Evolutionary conservation across 495 filamentous ascomycete genomes (phyloP).

Genomic region (Annulohypoxylon nitens): DNA sequence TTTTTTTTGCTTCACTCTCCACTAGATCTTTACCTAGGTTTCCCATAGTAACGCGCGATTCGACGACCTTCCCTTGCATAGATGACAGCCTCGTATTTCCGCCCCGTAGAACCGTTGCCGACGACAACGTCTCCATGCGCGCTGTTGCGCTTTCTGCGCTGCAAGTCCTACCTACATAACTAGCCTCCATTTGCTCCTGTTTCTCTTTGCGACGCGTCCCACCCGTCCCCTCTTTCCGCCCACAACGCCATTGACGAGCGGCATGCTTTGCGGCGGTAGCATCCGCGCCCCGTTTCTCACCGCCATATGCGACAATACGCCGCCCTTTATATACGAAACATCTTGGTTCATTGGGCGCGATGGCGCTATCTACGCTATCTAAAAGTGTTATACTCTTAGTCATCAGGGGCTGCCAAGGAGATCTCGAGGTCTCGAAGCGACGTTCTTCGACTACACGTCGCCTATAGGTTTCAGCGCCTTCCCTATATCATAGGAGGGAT

Average conservation of each 20-base stretch:
- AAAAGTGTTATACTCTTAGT: constrained; percentile 1
- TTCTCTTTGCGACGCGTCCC: constrained; percentile 40
- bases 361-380: constrained; percentile 12
- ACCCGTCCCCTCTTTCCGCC: constrained; percentile 60
- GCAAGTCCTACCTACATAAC: constrained; percentile 41
- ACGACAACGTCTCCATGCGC: constrained; percentile 61
- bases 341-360: constrained; percentile 15
- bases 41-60: constrained; percentile 60
- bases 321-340: constrained; percentile 12
- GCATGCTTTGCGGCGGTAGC: constrained; percentile 53
- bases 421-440: constrained; percentile 38
- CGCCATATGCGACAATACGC: constrained; percentile 29
- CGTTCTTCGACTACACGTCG: constrained; percentile 52
- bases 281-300: constrained; percentile 44
- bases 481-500: constrained; percentile 22
- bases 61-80: constrained; percentile 59
- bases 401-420: constrained; percentile 19
- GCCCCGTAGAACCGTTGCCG: constrained; percentile 32
- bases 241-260: constrained; percentile 58
- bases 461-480: constrained; percentile 45
- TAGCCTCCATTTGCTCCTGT: constrained; percentile 55
- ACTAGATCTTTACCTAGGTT: constrained; percentile 59
- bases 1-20: constrained; percentile 43
- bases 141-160: constrained; percentile 52
- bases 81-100: constrained; percentile 47